Conservation (phyloP, 2,329 filamentous ascomycete species). For the Septoria petroselini region DNA sequence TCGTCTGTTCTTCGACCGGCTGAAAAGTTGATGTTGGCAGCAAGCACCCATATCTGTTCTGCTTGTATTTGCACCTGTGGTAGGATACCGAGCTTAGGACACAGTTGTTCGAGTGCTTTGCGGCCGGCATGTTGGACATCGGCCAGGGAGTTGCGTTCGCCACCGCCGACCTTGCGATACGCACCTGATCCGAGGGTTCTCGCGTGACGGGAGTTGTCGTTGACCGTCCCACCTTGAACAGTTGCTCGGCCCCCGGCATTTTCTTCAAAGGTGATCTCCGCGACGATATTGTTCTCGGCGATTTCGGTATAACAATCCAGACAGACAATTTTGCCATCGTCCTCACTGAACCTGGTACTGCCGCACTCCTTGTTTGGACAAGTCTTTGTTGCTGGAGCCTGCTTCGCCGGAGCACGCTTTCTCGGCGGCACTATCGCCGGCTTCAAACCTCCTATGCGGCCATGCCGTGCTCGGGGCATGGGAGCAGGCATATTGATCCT, state of each 20-base stretch:
- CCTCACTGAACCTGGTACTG: constrained; percentile 30
- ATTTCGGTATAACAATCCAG: constrained; percentile 80
- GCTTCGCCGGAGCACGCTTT: constrained; percentile 14
- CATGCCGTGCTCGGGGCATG: constrained; percentile 9
- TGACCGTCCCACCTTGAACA: constrained; percentile 85
- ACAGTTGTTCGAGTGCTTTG: constrained; percentile 42
- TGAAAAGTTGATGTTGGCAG: constrained; percentile 64
- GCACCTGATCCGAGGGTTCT: constrained; percentile 55
- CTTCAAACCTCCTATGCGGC: constrained; percentile 15
- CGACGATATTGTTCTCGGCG: constrained; percentile 82
- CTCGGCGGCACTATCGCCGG: constrained; percentile 1
- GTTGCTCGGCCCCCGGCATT: constrained; percentile 79
- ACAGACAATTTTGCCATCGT: constrained; percentile 58
- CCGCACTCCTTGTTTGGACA: constrained; percentile 21
- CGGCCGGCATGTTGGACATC: constrained; percentile 51
- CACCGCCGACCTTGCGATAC: constrained; percentile 44
- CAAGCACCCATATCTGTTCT: constrained; percentile 44
- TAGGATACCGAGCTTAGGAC: constrained; percentile 40
- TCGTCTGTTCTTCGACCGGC: constrained; percentile 81
- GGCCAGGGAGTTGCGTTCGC: constrained; percentile 54
- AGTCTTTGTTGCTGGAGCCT: constrained; percentile 8
- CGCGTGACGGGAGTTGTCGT: constrained; percentile 78
- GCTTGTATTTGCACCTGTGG: constrained; percentile 41
- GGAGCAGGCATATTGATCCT: constrained; percentile 9
- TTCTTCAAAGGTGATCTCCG: constrained; percentile 90